A percentile compares a stretch with the other conserved stretches of the same genome.
These are phyloP conservation scores for Geosmithia putterillii DNA, from an alignment of 2,329 filamentous ascomycete species.

Conservation along the genomic window DNA sequence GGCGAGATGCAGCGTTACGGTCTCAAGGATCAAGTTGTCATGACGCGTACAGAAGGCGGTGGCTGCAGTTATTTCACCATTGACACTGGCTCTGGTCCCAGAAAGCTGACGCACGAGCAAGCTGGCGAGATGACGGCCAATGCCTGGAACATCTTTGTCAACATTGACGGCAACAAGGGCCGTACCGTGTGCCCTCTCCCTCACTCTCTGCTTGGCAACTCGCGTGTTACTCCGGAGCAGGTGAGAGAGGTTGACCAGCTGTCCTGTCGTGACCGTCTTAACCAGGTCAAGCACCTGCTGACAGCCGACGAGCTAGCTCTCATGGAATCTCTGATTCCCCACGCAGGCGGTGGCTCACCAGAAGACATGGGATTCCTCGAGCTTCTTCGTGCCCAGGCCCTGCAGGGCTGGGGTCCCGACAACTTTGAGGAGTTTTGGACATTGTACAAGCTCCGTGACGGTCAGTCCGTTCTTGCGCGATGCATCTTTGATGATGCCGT, in stretches of 20 bases:
- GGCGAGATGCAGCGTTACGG: conserved; percentile 28
- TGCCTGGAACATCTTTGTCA: conserved; percentile 12
- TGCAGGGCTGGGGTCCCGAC: conserved; percentile 7
- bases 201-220: conserved; percentile 6
- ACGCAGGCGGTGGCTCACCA: conserved; percentile 10
- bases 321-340: conserved; percentile 9
- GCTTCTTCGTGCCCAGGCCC: conserved; percentile 6
- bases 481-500: conserved; percentile 13
- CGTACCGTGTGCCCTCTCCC: conserved; percentile 13
- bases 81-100: conserved; percentile 6
- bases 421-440: conserved; percentile 8
- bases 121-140: conserved; percentile 10
- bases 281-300: conserved; percentile 16
- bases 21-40: conserved; percentile 10
- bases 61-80: too few species aligned
- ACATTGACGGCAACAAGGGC: conserved; percentile 13
- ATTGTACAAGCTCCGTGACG: conserved; percentile 13
- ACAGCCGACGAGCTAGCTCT: conserved; percentile 11
- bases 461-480: conserved; percentile 12
- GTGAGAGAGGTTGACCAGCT: conserved; percentile 11
- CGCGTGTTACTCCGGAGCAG: conserved; percentile 2
- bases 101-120: conserved; percentile 12
- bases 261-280: conserved; percentile 12
- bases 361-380: conserved; percentile 9
- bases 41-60: too few species aligned